A percentile compares a stretch with the other conserved stretches of the same genome.
phyloP scores from a whole-genome alignment of 352 stramenopile species.

The Phytophthora tubulina region DNA sequence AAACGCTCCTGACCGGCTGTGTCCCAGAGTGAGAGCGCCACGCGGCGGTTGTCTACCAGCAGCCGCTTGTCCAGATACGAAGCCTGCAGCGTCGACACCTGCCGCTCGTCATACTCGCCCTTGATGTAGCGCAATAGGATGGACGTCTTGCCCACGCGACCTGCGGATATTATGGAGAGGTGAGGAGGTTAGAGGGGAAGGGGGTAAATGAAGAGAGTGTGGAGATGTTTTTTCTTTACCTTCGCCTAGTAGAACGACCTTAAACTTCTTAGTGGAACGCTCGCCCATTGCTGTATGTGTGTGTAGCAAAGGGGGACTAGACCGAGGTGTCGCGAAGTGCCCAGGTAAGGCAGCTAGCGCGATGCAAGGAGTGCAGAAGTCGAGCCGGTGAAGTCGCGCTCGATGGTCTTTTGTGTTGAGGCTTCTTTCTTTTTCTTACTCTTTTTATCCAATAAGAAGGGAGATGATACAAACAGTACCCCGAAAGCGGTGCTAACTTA shows the following conservation, averaged over 20 bases:
- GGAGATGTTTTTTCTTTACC: conserved; percentile 39
- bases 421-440: conserved; percentile 13
- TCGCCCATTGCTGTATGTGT: conserved; percentile 54
- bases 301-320: neutral
- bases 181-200: neutral
- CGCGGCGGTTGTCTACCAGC: conserved; percentile 80
- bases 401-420: neutral
- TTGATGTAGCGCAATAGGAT: conserved; percentile 95
- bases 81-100: conserved; percentile 94
- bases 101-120: conserved; percentile 93
- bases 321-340: neutral
- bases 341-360: neutral
- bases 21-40: conserved; percentile 90
- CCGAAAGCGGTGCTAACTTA: too few species aligned
- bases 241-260: conserved; percentile 88
- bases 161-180: conserved; percentile 48
- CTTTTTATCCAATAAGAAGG: conserved; percentile 14
- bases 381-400: conserved; percentile 20
- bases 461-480: too few species aligned
- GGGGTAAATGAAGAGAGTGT: neutral
- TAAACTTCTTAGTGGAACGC: conserved; percentile 82
- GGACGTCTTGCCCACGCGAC: conserved; percentile 95
- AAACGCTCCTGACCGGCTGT: conserved; percentile 91
- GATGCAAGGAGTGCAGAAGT: neutral
- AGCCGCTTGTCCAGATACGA: conserved; percentile 95